Evolutionary conservation across 306 rosid genomes (phyloP).

Genomic region (Corylus americana): DNA sequence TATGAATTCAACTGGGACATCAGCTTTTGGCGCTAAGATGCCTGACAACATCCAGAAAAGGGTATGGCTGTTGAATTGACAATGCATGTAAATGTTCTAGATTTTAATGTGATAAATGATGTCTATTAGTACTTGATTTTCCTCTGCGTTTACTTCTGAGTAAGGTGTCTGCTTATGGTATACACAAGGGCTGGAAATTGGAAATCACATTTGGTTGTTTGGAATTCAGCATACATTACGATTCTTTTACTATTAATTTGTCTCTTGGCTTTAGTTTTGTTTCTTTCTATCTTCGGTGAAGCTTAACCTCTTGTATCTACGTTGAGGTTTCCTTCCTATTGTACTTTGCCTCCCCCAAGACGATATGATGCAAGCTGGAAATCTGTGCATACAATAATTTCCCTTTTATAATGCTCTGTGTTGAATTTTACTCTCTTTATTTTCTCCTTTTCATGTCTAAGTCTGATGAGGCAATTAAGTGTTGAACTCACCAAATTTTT

Average conservation of each 20-base stretch:
- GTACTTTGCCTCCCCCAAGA: too few species aligned
- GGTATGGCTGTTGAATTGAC: conserved; percentile 43
- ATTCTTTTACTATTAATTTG: background rate
- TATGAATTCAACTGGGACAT: conserved; percentile 53
- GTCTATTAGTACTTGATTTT: conserved; percentile 6
- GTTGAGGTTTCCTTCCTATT: background rate
- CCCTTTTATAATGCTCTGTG: background rate
- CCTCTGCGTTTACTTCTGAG: background rate
- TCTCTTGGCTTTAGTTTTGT: background rate
- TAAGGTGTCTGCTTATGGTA: background rate
- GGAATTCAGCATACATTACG: background rate
- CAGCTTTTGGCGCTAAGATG: conserved; percentile 59
- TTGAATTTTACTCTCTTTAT: conserved; percentile 16
- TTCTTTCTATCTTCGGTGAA: background rate
- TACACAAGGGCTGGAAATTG: background rate
- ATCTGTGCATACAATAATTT: background rate
- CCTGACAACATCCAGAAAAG: conserved; percentile 82
- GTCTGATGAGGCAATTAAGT: conserved; percentile 2
- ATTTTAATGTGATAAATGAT: conserved; percentile 24
- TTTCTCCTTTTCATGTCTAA: conserved; percentile 17
- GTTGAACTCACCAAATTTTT: conserved; percentile 20
- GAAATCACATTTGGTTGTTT: background rate
- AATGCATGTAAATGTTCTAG: conserved; percentile 4
- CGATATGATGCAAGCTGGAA: background rate
- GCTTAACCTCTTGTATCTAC: background rate